These are phyloP conservation scores for Niveomyces coronatus DNA, from an alignment of 2,329 filamentous ascomycete genomes.

Conservation along the genomic window DNA sequence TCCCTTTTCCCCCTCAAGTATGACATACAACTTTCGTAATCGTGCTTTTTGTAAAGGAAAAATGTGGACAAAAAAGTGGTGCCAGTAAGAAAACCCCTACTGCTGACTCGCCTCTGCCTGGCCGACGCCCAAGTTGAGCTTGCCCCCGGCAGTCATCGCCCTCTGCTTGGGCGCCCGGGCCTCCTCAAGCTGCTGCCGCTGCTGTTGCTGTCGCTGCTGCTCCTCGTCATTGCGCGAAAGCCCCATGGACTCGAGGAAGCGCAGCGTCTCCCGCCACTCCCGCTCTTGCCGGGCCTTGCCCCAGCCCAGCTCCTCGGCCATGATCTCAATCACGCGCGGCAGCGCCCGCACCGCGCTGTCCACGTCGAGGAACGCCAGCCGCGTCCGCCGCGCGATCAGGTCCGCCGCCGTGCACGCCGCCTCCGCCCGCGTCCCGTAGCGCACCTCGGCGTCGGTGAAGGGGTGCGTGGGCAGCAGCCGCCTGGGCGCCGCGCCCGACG, in stretches of 20 bases:
- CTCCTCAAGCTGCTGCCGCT: not conserved
- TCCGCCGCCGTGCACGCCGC: slow-evolving; percentile 64
- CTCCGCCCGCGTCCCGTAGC: slow-evolving; percentile 62
- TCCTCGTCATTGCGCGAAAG: slow-evolving; percentile 15
- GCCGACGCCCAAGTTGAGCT: slow-evolving; percentile 8
- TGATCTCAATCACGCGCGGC: slow-evolving; percentile 60
- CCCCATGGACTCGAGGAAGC: slow-evolving; percentile 36
- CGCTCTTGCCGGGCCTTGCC: slow-evolving; percentile 43
- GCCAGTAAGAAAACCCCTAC: too few species aligned
- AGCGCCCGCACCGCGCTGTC: slow-evolving; percentile 59
- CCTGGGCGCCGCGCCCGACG: slow-evolving; percentile 46
- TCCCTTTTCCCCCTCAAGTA: not conserved
- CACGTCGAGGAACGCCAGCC: slow-evolving; percentile 67
- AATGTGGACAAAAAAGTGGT: too few species aligned
- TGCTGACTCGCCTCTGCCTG: slow-evolving; percentile 2
- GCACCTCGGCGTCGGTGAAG: slow-evolving; percentile 63
- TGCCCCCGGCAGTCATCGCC: slow-evolving; percentile 3
- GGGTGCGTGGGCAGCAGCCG: slow-evolving; percentile 58
- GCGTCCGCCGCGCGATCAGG: slow-evolving; percentile 58
- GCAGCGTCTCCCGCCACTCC: slow-evolving; percentile 43
- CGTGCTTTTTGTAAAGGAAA: too few species aligned
- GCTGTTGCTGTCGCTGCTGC: slow-evolving; percentile 19
- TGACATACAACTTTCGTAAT: too few species aligned
- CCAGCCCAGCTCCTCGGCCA: slow-evolving; percentile 61
- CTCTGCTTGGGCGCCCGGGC: slow-evolving; percentile 5